These are phyloP conservation scores for Phyllosticta ampelicida DNA, from an alignment of 2,329 filamentous ascomycete species.

Conservation along the genomic window DNA sequence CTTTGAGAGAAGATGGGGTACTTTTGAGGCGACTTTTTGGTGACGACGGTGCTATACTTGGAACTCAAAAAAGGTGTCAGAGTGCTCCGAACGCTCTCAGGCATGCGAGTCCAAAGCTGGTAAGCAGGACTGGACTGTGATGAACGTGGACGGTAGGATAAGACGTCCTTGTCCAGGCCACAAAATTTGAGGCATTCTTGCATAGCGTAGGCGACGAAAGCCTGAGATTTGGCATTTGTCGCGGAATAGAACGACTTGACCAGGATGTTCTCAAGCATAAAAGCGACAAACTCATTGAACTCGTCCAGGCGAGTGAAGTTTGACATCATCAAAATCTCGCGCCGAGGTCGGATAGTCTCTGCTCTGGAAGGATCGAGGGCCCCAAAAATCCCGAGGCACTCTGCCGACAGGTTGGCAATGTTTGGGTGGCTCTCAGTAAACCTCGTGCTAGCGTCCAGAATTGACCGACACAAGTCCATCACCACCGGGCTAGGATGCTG, in stretches of 20 bases:
- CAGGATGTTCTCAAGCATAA: slow-evolving; percentile 74
- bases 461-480: slow-evolving; percentile 57
- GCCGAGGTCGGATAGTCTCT: slow-evolving; percentile 66
- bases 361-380: slow-evolving; percentile 86
- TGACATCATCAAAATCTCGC: slow-evolving; percentile 72
- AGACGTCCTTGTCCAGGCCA: slow-evolving; percentile 53
- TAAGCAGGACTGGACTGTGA: slow-evolving; percentile 51
- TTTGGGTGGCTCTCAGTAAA: slow-evolving; percentile 58
- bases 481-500: slow-evolving; percentile 75
- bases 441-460: slow-evolving; percentile 77
- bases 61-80: slow-evolving; percentile 84
- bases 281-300: slow-evolving; percentile 74
- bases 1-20: slow-evolving; percentile 71
- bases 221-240: slow-evolving; percentile 77
- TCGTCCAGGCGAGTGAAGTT: slow-evolving; percentile 76
- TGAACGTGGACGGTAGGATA: slow-evolving; percentile 37
- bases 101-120: slow-evolving; percentile 66
- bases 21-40: slow-evolving; percentile 12
- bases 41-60: slow-evolving; percentile 45
- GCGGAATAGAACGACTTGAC: slow-evolving; percentile 87
- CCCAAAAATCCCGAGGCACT: slow-evolving; percentile 78
- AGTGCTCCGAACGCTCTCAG: slow-evolving; percentile 66
- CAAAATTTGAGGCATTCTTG: slow-evolving; percentile 77
- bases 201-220: slow-evolving; percentile 88
- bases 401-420: slow-evolving; percentile 63